Percentiles rank a stretch among this genome's conserved stretches.
These are phyloP conservation scores for Candida sp. DNA, from an alignment of 1,139 yeast genomes.

Conservation along the genomic window DNA sequence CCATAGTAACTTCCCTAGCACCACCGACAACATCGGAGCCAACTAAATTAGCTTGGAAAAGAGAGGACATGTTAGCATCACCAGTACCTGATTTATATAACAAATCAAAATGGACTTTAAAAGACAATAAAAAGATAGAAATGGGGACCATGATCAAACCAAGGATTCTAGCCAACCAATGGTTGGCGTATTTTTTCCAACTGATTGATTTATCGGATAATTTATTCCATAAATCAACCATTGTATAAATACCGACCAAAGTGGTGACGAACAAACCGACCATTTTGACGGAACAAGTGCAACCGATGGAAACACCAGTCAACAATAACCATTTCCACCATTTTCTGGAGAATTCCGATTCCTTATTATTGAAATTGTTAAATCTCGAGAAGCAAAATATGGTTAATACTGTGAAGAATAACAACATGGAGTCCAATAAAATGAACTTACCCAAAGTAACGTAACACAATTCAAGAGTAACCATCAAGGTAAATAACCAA, in stretches of 20 bases:
- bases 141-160: constrained; percentile 64
- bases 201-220: constrained; percentile 56
- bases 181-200: constrained; percentile 48
- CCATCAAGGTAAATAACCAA: constrained; percentile 89
- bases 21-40: constrained; percentile 84
- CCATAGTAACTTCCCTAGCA: constrained; percentile 83
- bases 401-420: constrained; percentile 87
- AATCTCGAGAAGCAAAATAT: constrained; percentile 75
- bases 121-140: constrained; percentile 57
- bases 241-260: constrained; percentile 72
- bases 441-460: constrained; percentile 91
- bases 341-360: constrained; percentile 55
- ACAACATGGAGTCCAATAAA: constrained; percentile 91
- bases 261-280: constrained; percentile 78
- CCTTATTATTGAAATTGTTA: constrained; percentile 64
- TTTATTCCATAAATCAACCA: constrained; percentile 68
- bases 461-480: constrained; percentile 79
- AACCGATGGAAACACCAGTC: constrained; percentile 74
- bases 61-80: constrained; percentile 94
- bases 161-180: constrained; percentile 64
- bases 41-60: constrained; percentile 89
- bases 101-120: constrained; percentile 73
- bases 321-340: constrained; percentile 95
- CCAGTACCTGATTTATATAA: constrained; percentile 84
- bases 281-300: constrained; percentile 83